Percentiles rank a stretch among this genome's conserved stretches.
Evolutionary conservation across 495 filamentous ascomycete species (phyloP).

Genomic region (Lineolata rhizophorae): DNA sequence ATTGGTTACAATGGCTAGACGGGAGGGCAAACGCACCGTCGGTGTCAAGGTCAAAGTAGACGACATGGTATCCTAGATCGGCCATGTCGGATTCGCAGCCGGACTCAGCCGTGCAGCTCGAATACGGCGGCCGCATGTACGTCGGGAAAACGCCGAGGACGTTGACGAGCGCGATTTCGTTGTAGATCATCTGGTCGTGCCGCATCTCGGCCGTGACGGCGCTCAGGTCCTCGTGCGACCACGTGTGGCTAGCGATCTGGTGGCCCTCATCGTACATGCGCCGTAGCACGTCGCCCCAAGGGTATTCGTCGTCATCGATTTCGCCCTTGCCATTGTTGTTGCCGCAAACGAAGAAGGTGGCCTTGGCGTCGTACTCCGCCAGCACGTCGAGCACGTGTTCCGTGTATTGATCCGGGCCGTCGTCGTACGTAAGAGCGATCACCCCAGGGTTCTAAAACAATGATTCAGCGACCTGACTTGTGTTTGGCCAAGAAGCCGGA

Average conservation of each 20-base stretch:
- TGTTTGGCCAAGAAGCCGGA: too few relatives aligned
- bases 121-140: constrained; percentile 73
- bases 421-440: constrained; percentile 59
- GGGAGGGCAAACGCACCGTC: too few relatives aligned
- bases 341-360: constrained; percentile 63
- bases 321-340: constrained; percentile 50
- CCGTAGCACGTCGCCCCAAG: constrained; percentile 38
- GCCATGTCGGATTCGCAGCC: constrained; percentile 38
- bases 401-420: constrained; percentile 54
- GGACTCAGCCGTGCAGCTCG: constrained; percentile 35
- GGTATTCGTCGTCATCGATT: constrained; percentile 36
- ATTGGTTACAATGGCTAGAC: background rate
- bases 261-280: constrained; percentile 53
- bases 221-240: constrained; percentile 57
- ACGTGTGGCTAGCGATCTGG: constrained; percentile 68
- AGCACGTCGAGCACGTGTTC: constrained; percentile 45
- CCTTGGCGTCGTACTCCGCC: constrained; percentile 40
- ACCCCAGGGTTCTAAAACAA: too few relatives aligned
- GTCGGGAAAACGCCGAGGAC: constrained; percentile 64
- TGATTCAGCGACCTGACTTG: too few relatives aligned
- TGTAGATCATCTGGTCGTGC: constrained; percentile 47
- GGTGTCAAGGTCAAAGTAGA: constrained; percentile 62
- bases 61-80: constrained; percentile 50
- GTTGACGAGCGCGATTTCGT: constrained; percentile 59
- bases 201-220: constrained; percentile 32